Conservation (phyloP, 352 stramenopile species). For the Globisporangium irregulare region DNA sequence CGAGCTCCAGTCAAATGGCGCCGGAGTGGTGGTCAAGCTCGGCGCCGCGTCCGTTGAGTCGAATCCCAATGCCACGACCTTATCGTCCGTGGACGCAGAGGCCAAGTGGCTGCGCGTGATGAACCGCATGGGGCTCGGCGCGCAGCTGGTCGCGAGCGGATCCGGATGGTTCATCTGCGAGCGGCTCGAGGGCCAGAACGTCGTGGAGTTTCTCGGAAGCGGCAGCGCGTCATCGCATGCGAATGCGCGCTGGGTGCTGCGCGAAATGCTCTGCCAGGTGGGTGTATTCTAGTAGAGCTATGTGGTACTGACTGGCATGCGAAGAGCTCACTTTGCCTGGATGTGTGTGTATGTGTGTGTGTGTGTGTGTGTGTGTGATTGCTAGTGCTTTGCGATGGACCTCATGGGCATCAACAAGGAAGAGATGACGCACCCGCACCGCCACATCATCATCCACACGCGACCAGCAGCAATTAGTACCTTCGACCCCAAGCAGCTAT, state of each 20-base stretch:
- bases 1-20: constrained; percentile 17
- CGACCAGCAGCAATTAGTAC: not conserved
- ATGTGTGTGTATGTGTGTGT: not conserved
- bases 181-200: constrained; percentile 48
- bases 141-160: constrained; percentile 36
- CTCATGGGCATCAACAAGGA: constrained; percentile 76
- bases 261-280: constrained; percentile 69
- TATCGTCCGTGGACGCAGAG: constrained; percentile 42
- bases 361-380: not conserved
- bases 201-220: constrained; percentile 54
- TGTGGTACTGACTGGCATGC: not conserved
- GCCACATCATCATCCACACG: constrained; percentile 59
- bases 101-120: constrained; percentile 53
- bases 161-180: constrained; percentile 63
- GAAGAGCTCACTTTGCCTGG: not conserved
- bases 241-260: constrained; percentile 49
- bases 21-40: constrained; percentile 53
- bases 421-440: constrained; percentile 78
- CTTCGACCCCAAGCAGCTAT: not conserved
- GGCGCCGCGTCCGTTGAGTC: constrained; percentile 11
- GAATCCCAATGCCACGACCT: constrained; percentile 22
- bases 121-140: constrained; percentile 63
- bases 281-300: not conserved
- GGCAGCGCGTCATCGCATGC: constrained; percentile 20
- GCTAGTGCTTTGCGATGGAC: constrained; percentile 70